Base-by-base conservation (phyloP, 768 basidiomycete genomes). In the Tylopilus sp. region DNA sequence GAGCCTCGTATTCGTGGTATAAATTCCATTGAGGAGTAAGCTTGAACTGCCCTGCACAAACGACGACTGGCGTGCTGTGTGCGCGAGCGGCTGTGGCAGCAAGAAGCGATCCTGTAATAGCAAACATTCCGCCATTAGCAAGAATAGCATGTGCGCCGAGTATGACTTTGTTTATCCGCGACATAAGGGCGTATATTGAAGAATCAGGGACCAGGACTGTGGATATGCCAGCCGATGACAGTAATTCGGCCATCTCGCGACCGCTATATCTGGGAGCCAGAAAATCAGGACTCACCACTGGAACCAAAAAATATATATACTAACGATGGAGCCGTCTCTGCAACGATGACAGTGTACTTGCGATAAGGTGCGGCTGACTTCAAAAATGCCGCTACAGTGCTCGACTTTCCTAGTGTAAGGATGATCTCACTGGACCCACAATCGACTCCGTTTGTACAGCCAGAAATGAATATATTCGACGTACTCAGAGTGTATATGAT, bases 401-500 rank as follows among this genome's bases (percentile, higher is more conserved):
- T 86, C 31, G 97, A 98, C 72, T 89, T 84, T n/a, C 95, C 94
- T 46, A 98, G 81, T 3, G 92, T 96, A 50, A 96, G 70, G 57
- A 99, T 92, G 60, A 98, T 94, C 72, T 98, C 96, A 60, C 96
- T 96, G 63, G 4, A 48, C n/a, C n/a, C n/a, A n/a, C n/a, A n/a
- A n/a, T n/a, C n/a, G n/a, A n/a, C n/a, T n/a, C n/a, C n/a, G n/a
- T n/a, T n/a, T n/a, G n/a, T n/a, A n/a, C n/a, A n/a, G n/a, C n/a
- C n/a, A n/a, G n/a, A n/a, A n/a, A n/a, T n/a, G n/a, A n/a, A n/a
- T n/a, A n/a, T n/a, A n/a, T n/a, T n/a, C 7, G 25, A 74, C 91
- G 67, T 66, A 98, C 96, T 97, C 94, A n/a, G 94, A 92, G 69
- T 98, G 96, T 54, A 99, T 89, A 67, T 98, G 95, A 68, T 97